Conservation (phyloP, 139 green algal genomes). For the Picochlorum costavermella region DNA sequence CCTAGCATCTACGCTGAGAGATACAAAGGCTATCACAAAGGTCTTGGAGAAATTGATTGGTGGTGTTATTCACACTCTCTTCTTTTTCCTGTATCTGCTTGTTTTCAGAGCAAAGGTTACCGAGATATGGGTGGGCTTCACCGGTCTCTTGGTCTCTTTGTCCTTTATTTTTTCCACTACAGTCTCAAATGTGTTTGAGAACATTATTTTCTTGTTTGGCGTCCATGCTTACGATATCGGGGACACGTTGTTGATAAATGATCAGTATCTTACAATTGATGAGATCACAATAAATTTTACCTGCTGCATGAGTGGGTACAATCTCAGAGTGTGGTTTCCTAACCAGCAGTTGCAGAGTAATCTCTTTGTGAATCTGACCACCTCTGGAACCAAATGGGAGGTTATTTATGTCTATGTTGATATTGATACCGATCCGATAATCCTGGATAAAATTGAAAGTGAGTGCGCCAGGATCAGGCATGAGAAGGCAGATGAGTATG, state of each 20-base stretch:
- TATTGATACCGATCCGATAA: neutral
- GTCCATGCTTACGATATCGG: constrained; percentile 68
- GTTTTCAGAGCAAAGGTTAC: neutral
- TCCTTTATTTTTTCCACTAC: constrained; percentile 53
- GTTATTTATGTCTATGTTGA: neutral
- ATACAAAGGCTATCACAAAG: constrained; percentile 27
- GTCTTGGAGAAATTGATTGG: constrained; percentile 56
- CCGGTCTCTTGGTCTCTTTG: neutral
- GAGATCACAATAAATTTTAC: constrained; percentile 16
- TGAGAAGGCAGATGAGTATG: neutral
- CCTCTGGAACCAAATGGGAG: constrained; percentile 4
- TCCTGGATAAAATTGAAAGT: neutral
- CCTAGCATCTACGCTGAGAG: constrained; percentile 61
- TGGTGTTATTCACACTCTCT: constrained; percentile 22
- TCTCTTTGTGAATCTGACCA: constrained; percentile 3
- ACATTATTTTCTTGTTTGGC: constrained; percentile 61
- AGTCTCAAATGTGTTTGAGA: constrained; percentile 48
- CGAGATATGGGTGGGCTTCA: neutral
- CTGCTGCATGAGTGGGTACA: neutral
- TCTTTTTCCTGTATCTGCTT: neutral
- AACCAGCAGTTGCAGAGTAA: constrained; percentile 1
- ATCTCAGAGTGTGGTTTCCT: constrained; percentile 6
- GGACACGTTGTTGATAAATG: constrained; percentile 35
- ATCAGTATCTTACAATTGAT: constrained; percentile 7
- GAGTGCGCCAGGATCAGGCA: neutral